Evolutionary conservation across 176 grass and related monocot species (phyloP).

Genomic region (Ensete glaucum): DNA sequence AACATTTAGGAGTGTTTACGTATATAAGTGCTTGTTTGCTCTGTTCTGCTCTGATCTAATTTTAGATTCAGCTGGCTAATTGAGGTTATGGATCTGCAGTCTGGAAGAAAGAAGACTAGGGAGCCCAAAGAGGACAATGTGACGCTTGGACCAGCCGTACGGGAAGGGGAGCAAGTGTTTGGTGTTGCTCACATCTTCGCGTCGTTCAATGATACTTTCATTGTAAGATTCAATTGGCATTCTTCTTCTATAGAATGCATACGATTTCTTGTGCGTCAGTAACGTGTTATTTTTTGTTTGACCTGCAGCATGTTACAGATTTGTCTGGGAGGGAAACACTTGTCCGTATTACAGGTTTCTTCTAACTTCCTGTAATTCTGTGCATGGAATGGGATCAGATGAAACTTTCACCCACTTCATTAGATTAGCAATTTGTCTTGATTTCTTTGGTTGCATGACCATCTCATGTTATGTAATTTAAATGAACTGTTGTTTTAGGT

Average conservation of each 20-base stretch:
- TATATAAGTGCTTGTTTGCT: too few relatives aligned
- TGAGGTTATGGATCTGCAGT: constrained; percentile 19
- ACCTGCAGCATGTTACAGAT: constrained; percentile 66
- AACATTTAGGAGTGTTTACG: not conserved
- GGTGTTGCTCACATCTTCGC: constrained; percentile 66
- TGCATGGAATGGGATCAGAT: not conserved
- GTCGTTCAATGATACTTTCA: constrained; percentile 79
- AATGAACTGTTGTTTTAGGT: not conserved
- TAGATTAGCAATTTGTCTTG: not conserved
- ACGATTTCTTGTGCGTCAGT: not conserved
- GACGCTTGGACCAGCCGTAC: constrained; percentile 54
- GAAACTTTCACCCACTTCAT: not conserved
- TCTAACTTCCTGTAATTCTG: not conserved
- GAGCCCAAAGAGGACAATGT: constrained; percentile 77
- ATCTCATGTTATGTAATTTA: not conserved
- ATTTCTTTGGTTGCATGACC: not conserved
- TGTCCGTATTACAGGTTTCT: constrained; percentile 65
- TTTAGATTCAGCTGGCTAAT: too few relatives aligned
- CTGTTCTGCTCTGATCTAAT: too few relatives aligned
- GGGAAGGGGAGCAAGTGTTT: constrained; percentile 61
- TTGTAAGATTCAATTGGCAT: constrained; percentile 32
- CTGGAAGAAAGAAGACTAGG: constrained; percentile 64
- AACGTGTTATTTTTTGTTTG: constrained; percentile 1
- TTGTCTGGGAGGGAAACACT: constrained; percentile 72
- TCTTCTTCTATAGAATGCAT: not conserved